A percentile compares a stretch with the other conserved stretches of the same genome.
phyloP scores from a whole-genome alignment of 495 filamentous ascomycete genomes.

The Daldinia bambusicola region DNA sequence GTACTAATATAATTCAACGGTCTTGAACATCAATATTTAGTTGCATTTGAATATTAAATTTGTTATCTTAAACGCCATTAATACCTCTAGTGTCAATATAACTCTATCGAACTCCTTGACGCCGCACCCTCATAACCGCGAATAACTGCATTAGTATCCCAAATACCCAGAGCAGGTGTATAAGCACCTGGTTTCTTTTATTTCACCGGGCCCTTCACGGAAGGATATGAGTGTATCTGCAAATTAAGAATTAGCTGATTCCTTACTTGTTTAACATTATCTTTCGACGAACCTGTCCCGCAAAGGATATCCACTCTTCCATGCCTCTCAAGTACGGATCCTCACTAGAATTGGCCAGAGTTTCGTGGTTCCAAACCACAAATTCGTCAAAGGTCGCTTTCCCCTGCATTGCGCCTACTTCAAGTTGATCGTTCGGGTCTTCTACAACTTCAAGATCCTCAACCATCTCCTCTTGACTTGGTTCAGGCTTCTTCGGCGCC shows the following conservation, averaged over 20 bases:
- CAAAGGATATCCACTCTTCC: conserved; percentile 86
- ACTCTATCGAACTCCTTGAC: not conserved
- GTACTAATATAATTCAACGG: not conserved
- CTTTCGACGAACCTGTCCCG: conserved; percentile 60
- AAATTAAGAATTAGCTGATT: conserved; percentile 1
- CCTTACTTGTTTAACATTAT: not conserved
- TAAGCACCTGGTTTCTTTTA: not conserved
- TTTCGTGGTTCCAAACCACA: conserved; percentile 85
- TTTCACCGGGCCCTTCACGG: not conserved
- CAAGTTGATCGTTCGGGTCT: conserved; percentile 60
- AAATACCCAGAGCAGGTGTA: not conserved
- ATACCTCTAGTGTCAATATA: too few relatives aligned
- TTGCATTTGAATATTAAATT: too few relatives aligned
- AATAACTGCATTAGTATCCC: not conserved
- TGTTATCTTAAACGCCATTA: not conserved
- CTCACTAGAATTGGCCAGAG: conserved; percentile 54
- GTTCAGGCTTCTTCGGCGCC: conserved; percentile 46
- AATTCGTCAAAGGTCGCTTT: conserved; percentile 81
- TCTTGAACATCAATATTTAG: too few relatives aligned
- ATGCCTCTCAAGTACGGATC: conserved; percentile 71
- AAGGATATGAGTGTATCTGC: conserved; percentile 45
- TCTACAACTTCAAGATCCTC: conserved; percentile 54
- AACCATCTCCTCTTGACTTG: conserved; percentile 31
- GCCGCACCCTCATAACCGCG: not conserved
- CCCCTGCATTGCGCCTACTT: conserved; percentile 65